These are phyloP conservation scores for Thielaviopsis punctulata DNA, from an alignment of 2,329 filamentous ascomycete species.

Conservation along the genomic window DNA sequence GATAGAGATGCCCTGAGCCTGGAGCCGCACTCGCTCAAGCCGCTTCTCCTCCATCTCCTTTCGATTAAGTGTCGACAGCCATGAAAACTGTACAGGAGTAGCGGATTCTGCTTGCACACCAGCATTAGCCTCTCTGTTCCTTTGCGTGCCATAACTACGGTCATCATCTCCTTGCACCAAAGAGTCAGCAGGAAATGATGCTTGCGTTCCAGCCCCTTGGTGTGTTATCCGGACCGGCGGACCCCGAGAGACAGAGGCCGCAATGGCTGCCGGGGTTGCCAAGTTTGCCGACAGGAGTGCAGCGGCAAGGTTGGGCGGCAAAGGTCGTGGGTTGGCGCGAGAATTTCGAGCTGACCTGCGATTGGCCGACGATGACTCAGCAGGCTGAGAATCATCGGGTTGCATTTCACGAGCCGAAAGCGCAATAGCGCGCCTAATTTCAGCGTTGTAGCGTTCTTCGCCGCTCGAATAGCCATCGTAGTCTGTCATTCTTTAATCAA, in stretches of 20 bases:
- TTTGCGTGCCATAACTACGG: background rate
- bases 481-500: constrained; percentile 3
- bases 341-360: background rate
- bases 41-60: constrained; percentile 77
- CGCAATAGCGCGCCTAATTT: constrained; percentile 42
- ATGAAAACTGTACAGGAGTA: constrained; percentile 14
- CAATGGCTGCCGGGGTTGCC: constrained; percentile 9
- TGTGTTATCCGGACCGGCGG: background rate
- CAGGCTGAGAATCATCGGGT: background rate
- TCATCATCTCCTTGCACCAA: no score
- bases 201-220: background rate
- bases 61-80: constrained; percentile 46
- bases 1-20: background rate
- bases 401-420: constrained; percentile 29
- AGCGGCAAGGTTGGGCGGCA: constrained; percentile 5
- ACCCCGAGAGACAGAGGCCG: background rate
- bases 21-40: constrained; percentile 35
- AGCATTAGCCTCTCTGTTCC: background rate
- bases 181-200: no score
- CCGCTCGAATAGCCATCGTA: constrained; percentile 13
- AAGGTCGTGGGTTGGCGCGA: background rate
- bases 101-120: background rate
- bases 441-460: constrained; percentile 36
- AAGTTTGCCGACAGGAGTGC: constrained; percentile 8
- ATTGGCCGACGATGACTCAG: constrained; percentile 1